Conservation (phyloP, 2,329 filamentous ascomycete genomes). For the Pezizomycotina sp. region DNA sequence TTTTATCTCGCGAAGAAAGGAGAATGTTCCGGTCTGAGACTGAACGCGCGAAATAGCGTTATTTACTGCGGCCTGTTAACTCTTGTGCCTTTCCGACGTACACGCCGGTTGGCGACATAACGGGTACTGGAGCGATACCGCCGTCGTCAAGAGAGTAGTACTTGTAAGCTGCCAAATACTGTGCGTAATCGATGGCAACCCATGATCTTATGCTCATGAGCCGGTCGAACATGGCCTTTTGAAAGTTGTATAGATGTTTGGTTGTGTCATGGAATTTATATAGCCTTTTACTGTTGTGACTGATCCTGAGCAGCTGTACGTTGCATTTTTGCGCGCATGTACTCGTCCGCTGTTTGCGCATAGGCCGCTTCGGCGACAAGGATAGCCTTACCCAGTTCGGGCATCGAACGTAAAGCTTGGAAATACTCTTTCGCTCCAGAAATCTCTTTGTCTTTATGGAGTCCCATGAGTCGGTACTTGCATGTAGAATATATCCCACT, state of each 20-base stretch:
- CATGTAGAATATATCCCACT: too few species aligned
- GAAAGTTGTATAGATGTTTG: conserved; percentile 17
- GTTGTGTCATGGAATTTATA: too few species aligned
- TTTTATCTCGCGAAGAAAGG: too few species aligned
- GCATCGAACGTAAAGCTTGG: conserved; percentile 8
- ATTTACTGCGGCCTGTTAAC: too few species aligned
- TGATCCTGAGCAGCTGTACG: conserved; percentile 11
- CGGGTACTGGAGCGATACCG: conserved; percentile 5
- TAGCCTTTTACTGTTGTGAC: too few species aligned
- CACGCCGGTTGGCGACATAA: conserved; percentile 12
- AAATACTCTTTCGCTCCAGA: too few species aligned
- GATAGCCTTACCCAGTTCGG: conserved; percentile 14
- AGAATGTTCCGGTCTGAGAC: conserved; percentile 9
- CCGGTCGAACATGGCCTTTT: conserved; percentile 19
- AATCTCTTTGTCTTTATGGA: too few species aligned
- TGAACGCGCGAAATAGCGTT: too few species aligned
- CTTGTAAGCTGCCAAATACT: conserved; percentile 14
- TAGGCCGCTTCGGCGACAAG: conserved; percentile 14
- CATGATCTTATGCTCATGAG: conserved; percentile 16
- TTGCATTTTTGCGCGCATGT: conserved; percentile 17
- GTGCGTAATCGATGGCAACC: conserved; percentile 16
- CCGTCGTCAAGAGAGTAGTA: conserved; percentile 11
- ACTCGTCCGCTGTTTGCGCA: conserved; percentile 15
- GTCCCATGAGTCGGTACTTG: too few species aligned
- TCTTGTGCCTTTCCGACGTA: too few species aligned